Evolutionary conservation across 257 asterid species (phyloP).

Genomic region (Nicotiana undulata): DNA sequence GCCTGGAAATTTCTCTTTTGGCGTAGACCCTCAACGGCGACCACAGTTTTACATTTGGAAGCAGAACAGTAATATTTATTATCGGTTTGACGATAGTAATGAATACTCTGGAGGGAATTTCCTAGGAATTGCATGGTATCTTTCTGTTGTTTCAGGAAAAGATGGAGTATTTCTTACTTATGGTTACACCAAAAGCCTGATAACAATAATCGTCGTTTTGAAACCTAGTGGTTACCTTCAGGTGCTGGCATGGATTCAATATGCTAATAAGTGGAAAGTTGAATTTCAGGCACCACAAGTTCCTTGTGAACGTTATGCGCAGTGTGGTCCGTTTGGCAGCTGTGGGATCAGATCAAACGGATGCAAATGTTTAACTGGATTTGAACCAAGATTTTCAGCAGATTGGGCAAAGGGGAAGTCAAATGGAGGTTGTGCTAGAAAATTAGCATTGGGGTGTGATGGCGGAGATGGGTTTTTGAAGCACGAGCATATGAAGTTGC

Average conservation of each 20-base stretch:
- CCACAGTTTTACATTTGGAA: not conserved
- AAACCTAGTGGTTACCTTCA: not conserved
- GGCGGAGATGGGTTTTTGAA: not conserved
- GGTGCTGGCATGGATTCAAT: not conserved
- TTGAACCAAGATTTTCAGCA: not conserved
- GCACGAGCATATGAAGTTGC: not conserved
- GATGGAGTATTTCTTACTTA: not conserved
- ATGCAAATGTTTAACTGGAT: slow-evolving; percentile 6
- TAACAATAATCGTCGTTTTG: not conserved
- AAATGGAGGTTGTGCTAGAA: slow-evolving; percentile 1
- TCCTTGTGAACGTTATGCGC: not conserved
- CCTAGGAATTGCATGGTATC: not conserved
- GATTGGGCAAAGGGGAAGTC: not conserved
- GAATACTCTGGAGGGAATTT: not conserved
- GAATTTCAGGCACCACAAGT: not conserved
- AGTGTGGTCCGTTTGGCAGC: slow-evolving; percentile 6
- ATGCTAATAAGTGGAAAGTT: not conserved
- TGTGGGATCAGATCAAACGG: not conserved
- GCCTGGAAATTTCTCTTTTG: not conserved
- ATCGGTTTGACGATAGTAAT: not conserved
- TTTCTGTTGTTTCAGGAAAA: not conserved
- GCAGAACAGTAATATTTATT: not conserved
- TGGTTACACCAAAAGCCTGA: not conserved
- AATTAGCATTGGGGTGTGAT: slow-evolving; percentile 3
- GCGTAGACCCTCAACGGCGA: not conserved